Conservation (phyloP, 1,139 yeast species). For the Diutina siamensis region DNA sequence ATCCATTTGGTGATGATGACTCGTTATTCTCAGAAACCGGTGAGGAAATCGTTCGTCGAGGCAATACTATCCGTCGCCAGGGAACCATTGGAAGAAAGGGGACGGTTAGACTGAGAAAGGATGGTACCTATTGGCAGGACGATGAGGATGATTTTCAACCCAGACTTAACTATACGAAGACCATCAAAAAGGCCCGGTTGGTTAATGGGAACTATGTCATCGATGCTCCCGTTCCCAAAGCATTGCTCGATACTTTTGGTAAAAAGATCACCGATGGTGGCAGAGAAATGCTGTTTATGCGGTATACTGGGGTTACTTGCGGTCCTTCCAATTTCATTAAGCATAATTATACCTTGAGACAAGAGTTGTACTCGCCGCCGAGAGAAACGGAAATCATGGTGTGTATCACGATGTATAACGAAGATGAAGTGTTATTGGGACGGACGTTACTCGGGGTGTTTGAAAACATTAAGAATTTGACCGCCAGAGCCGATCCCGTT, state of each 20-base stretch:
- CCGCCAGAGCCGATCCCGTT: slow-evolving; percentile 43
- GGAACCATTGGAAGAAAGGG: slow-evolving; percentile 14
- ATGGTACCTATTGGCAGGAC: slow-evolving; percentile 14
- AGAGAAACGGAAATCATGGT: slow-evolving; percentile 64
- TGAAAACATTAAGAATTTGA: slow-evolving; percentile 55
- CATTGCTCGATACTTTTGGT: slow-evolving; percentile 44
- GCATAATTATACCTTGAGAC: slow-evolving; percentile 56
- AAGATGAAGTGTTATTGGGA: slow-evolving; percentile 61
- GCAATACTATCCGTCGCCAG: slow-evolving; percentile 20
- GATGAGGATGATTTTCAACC: slow-evolving; percentile 34
- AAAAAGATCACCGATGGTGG: slow-evolving; percentile 30
- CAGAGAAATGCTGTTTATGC: slow-evolving; percentile 64
- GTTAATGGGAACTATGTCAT: slow-evolving; percentile 65
- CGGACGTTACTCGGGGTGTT: slow-evolving; percentile 70
- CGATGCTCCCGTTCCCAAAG: slow-evolving; percentile 66
- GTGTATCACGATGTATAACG: slow-evolving; percentile 73
- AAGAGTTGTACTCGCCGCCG: slow-evolving; percentile 52
- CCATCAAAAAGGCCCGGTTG: slow-evolving; percentile 40
- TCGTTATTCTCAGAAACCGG: slow-evolving; percentile 33
- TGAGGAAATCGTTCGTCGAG: slow-evolving; percentile 25
- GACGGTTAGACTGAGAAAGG: slow-evolving; percentile 10
- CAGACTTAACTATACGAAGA: slow-evolving; percentile 32
- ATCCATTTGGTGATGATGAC: slow-evolving; percentile 38
- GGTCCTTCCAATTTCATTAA: slow-evolving; percentile 54
- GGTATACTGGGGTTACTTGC: slow-evolving; percentile 76